A percentile compares a stretch with the other conserved stretches of the same genome.
Conservation (phyloP, 73 alveolate species). For the Durusdinium trenchii region DNA sequence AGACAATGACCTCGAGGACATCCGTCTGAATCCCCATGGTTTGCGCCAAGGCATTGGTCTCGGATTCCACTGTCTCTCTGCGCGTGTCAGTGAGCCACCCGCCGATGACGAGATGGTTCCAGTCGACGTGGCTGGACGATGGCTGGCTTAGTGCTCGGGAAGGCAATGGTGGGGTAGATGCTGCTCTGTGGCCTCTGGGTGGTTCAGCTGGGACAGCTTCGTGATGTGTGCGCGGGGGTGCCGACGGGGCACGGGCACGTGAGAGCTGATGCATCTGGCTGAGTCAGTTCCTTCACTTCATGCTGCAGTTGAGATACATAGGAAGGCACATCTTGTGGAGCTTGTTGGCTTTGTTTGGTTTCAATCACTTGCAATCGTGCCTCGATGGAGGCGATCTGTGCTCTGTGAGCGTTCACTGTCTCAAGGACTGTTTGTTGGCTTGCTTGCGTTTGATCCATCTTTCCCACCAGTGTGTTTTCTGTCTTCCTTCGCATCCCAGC, state of each 20-base stretch:
- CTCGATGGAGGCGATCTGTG: constrained; percentile 1
- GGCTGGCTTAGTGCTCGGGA: background rate
- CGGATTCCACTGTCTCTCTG: background rate
- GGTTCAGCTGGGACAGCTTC: background rate
- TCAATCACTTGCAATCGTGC: background rate
- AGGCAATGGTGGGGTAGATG: background rate
- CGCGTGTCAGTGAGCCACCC: constrained; percentile 10
- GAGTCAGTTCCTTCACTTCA: background rate
- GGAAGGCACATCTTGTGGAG: background rate
- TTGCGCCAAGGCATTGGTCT: background rate
- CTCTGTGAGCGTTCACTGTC: constrained; percentile 3
- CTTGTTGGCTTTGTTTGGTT: background rate
- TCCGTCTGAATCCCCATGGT: background rate
- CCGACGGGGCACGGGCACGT: background rate
- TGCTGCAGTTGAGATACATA: background rate
- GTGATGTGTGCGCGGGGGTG: background rate
- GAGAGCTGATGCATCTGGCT: background rate
- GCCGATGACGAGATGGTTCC: constrained; percentile 26
- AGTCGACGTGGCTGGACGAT: background rate
- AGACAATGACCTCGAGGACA: background rate
- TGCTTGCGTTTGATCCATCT: background rate
- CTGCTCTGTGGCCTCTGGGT: background rate
- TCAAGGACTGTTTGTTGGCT: background rate
- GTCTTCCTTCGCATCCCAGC: too few species aligned
- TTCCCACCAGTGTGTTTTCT: background rate